Conservation (phyloP, 2,329 filamentous ascomycete species). For the Furcasterigmium sp. region DNA sequence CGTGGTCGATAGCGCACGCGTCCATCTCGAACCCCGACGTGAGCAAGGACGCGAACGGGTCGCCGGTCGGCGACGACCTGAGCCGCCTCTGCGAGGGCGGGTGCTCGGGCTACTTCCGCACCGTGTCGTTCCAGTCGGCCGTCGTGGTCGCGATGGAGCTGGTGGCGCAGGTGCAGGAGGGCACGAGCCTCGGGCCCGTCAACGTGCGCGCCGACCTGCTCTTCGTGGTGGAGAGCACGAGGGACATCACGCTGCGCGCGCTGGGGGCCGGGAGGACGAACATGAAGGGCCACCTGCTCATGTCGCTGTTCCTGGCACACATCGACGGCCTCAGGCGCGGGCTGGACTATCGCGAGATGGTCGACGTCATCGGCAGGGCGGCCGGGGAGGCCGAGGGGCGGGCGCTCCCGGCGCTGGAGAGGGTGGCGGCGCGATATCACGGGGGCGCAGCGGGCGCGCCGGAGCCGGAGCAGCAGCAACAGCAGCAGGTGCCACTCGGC, state of each 20-base stretch:
- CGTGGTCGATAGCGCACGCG: slow-evolving; percentile 16
- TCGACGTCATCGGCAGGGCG: slow-evolving; percentile 23
- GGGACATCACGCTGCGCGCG: slow-evolving; percentile 24
- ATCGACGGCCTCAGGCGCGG: slow-evolving; percentile 26
- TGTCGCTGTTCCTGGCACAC: slow-evolving; percentile 27
- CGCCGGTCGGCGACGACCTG: slow-evolving; percentile 1
- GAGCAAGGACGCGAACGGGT: background rate
- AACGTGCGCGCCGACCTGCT: slow-evolving; percentile 25
- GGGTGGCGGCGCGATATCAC: slow-evolving; percentile 22
- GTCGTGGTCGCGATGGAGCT: slow-evolving; percentile 41
- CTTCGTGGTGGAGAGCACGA: slow-evolving; percentile 22
- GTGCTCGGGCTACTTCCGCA: slow-evolving; percentile 36
- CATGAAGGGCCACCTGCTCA: slow-evolving; percentile 29
- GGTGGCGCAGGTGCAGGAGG: slow-evolving; percentile 37
- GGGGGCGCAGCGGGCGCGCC: slow-evolving; percentile 5
- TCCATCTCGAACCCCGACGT: background rate
- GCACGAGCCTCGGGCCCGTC: slow-evolving; percentile 22
- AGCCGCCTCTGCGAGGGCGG: slow-evolving; percentile 29
- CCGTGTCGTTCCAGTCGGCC: slow-evolving; percentile 30
- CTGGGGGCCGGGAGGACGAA: slow-evolving; percentile 40
- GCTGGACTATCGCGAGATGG: slow-evolving; percentile 19
- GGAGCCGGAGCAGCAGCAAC: too few species aligned
- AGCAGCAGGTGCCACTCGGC: slow-evolving; percentile 7
- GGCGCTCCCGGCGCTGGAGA: slow-evolving; percentile 23
- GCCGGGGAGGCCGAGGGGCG: slow-evolving; percentile 17